phyloP scores from a whole-genome alignment of 2,329 filamentous ascomycete species.

The Xylariomycetidae sp. region DNA sequence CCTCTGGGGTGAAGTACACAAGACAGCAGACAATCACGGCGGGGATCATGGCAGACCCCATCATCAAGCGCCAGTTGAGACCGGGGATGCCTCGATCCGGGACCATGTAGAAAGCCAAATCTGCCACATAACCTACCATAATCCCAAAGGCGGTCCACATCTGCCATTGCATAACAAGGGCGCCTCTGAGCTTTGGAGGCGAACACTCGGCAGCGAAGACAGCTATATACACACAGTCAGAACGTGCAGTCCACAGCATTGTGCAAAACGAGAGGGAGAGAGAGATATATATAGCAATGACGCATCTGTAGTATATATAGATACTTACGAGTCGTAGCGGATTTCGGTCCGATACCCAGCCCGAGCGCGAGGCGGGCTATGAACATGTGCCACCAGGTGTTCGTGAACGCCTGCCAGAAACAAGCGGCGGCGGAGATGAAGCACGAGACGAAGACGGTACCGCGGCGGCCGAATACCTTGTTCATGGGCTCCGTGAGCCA shows the following conservation, averaged over 20 bases:
- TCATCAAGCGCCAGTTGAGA: constrained; percentile 64
- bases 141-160: constrained; percentile 50
- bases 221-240: constrained; percentile 32
- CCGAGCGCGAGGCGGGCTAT: constrained; percentile 66
- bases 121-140: constrained; percentile 54
- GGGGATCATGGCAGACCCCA: constrained; percentile 62
- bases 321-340: constrained; percentile 55
- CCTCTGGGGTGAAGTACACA: constrained; percentile 39
- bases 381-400: constrained; percentile 62
- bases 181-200: constrained; percentile 59
- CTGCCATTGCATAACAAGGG: constrained; percentile 71
- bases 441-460: constrained; percentile 67
- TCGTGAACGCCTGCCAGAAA: constrained; percentile 45
- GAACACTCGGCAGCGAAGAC: constrained; percentile 67
- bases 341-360: constrained; percentile 66
- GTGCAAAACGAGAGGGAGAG: no score
- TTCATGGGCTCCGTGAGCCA: constrained; percentile 74
- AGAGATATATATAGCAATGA: no score
- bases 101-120: constrained; percentile 57
- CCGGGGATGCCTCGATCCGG: constrained; percentile 49
- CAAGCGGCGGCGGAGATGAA: constrained; percentile 53
- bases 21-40: constrained; percentile 52
- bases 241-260: no score
- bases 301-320: background rate
- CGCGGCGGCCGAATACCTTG: constrained; percentile 62